A percentile compares a stretch with the other conserved stretches of the same genome.
These are phyloP conservation scores for Clarireedia monteithiana DNA, from an alignment of 2,329 filamentous ascomycete species.

Conservation along the genomic window DNA sequence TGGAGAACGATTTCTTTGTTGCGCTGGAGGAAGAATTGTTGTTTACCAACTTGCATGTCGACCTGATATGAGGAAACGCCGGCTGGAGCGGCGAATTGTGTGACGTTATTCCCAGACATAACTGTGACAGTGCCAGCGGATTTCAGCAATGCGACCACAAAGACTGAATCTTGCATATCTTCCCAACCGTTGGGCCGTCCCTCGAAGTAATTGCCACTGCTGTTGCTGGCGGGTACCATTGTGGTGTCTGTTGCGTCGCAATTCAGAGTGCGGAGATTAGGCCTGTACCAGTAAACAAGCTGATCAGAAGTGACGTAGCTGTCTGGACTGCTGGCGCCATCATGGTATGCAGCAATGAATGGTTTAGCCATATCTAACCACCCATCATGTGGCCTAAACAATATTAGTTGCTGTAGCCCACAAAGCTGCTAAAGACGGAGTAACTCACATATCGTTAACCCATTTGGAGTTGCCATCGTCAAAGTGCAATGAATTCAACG, in stretches of 20 bases:
- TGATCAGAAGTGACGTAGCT: constrained; percentile 22
- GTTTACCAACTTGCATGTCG: constrained; percentile 16
- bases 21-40: constrained; percentile 16
- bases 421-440: background rate
- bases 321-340: constrained; percentile 10
- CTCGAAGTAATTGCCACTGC: constrained; percentile 20
- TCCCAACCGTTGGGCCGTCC: constrained; percentile 19
- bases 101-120: constrained; percentile 21
- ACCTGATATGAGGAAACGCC: constrained; percentile 17
- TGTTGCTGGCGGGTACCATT: constrained; percentile 18
- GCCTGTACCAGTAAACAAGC: constrained; percentile 36
- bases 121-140: constrained; percentile 24
- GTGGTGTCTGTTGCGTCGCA: constrained; percentile 30
- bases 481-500: constrained; percentile 31
- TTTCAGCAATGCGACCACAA: constrained; percentile 26
- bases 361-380: constrained; percentile 32
- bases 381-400: constrained; percentile 36
- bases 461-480: constrained; percentile 32
- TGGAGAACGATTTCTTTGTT: constrained; percentile 11
- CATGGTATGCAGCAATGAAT: constrained; percentile 20
- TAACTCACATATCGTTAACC: constrained; percentile 21
- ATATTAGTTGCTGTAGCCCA: background rate
- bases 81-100: constrained; percentile 16
- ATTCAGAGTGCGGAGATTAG: constrained; percentile 22
- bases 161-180: constrained; percentile 27